phyloP scores from a whole-genome alignment of 2,329 filamentous ascomycete genomes.

The Neonectria punicea region DNA sequence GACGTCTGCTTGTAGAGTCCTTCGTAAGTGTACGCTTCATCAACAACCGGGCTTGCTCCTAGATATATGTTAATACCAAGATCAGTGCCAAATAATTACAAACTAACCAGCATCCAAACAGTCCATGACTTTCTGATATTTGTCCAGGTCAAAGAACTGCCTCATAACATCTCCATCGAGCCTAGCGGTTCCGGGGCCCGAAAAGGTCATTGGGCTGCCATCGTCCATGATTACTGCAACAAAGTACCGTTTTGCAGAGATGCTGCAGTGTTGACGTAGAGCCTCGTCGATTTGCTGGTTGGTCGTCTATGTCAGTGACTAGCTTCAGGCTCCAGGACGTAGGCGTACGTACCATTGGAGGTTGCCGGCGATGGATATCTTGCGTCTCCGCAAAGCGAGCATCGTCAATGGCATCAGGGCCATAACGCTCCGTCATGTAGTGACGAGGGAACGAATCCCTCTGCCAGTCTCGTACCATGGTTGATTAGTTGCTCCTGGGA shows the following conservation, averaged over 20 bases:
- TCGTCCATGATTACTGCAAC: conserved; percentile 62
- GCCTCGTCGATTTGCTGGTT: conserved; percentile 62
- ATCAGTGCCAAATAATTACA: too few species aligned
- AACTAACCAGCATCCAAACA: conserved; percentile 53
- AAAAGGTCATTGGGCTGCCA: conserved; percentile 57
- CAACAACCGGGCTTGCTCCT: conserved; percentile 49
- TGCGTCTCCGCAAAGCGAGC: conserved; percentile 49
- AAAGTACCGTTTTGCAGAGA: conserved; percentile 63
- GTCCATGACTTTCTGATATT: conserved; percentile 54
- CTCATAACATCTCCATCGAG: conserved; percentile 52
- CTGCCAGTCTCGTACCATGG: conserved; percentile 55
- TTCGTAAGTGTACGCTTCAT: conserved; percentile 46
- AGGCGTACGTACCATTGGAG: conserved; percentile 54
- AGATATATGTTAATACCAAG: conserved; percentile 23
- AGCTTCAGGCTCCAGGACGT: neutral
- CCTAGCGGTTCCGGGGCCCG: conserved; percentile 52
- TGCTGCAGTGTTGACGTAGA: conserved; percentile 62
- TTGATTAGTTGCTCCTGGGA: neutral
- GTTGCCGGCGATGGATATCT: conserved; percentile 50
- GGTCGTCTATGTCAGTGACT: conserved; percentile 23
- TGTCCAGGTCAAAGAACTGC: conserved; percentile 59
- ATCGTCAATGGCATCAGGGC: conserved; percentile 45
- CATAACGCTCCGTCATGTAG: conserved; percentile 46
- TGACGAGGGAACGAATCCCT: conserved; percentile 54
- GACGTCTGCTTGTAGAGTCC: conserved; percentile 35